phyloP scores from a whole-genome alignment of 768 basidiomycete genomes.

The Naematelia aurantialba region DNA sequence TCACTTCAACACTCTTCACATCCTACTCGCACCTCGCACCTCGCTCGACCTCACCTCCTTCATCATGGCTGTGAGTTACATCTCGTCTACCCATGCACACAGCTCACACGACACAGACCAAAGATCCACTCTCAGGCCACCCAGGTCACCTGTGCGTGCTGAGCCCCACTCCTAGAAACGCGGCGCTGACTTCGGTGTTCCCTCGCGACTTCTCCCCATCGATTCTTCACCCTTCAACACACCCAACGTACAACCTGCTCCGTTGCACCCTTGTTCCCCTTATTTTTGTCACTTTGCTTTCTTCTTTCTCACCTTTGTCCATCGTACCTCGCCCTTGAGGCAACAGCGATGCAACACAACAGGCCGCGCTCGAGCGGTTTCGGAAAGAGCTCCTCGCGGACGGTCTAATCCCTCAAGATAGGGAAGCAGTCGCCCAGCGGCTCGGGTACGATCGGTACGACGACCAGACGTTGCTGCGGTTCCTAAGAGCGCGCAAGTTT shows the following conservation, averaged over 20 bases:
- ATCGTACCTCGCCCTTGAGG: neutral
- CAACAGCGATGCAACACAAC: conserved; percentile 53
- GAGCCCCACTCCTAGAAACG: neutral
- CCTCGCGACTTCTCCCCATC: too few species aligned
- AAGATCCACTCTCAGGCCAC: conserved; percentile 64
- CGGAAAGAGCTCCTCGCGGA: conserved; percentile 59
- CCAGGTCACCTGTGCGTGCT: conserved; percentile 65
- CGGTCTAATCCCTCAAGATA: conserved; percentile 41
- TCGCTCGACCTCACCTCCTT: too few species aligned
- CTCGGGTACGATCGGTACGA: conserved; percentile 49
- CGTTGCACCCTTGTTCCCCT: too few species aligned
- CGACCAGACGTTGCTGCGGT: conserved; percentile 57
- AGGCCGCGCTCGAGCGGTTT: conserved; percentile 66
- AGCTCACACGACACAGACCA: conserved; percentile 17
- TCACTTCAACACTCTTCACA: too few species aligned
- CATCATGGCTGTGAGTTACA: conserved; percentile 16
- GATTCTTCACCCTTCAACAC: too few species aligned
- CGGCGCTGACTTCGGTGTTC: neutral
- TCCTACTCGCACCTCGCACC: neutral
- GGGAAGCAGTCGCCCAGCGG: conserved; percentile 18
- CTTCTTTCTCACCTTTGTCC: neutral
- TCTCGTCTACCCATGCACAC: neutral
- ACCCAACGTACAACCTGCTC: too few species aligned
- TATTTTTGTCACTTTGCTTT: too few species aligned
- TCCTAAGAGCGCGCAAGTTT: conserved; percentile 88